Percentiles rank a stretch among this genome's conserved stretches.
phyloP scores from a whole-genome alignment of 148 eudicot species.

The Rhododendron williamsianum region DNA sequence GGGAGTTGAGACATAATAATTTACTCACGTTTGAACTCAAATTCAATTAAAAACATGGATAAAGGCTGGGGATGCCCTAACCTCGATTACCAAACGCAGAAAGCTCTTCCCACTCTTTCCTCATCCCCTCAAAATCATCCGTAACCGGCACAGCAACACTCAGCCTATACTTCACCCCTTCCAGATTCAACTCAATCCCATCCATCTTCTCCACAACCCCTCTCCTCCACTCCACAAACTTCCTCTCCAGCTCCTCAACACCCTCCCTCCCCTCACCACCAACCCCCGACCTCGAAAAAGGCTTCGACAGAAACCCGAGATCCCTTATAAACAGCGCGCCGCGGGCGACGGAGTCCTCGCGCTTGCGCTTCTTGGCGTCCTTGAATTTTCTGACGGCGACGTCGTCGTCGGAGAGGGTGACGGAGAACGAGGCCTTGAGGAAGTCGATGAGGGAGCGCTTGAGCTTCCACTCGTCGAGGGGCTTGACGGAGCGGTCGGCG shows the following conservation, averaged over 20 bases:
- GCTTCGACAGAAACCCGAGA: slow-evolving; percentile 39
- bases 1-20: not conserved
- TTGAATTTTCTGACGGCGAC: slow-evolving; percentile 35
- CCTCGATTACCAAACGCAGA: slow-evolving; percentile 61
- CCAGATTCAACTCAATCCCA: slow-evolving; percentile 70
- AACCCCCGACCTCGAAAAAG: not conserved
- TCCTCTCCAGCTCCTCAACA: slow-evolving; percentile 31
- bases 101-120: slow-evolving; percentile 64
- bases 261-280: slow-evolving; percentile 3
- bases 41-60: not conserved
- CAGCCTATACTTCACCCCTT: slow-evolving; percentile 62
- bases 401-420: slow-evolving; percentile 44
- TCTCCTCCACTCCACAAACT: slow-evolving; percentile 57
- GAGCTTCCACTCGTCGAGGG: slow-evolving; percentile 72
- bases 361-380: slow-evolving; percentile 61
- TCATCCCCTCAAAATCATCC: slow-evolving; percentile 65
- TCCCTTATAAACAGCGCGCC: slow-evolving; percentile 49
- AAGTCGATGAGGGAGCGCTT: slow-evolving; percentile 59
- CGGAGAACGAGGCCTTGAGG: slow-evolving; percentile 38
- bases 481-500: slow-evolving; percentile 41
- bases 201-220: slow-evolving; percentile 57
- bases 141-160: slow-evolving; percentile 39
- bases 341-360: slow-evolving; percentile 63
- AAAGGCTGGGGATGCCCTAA: slow-evolving; percentile 12
- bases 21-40: not conserved